phyloP scores from a whole-genome alignment of 176 grass and related monocot species.

The Metroxylon sagu region DNA sequence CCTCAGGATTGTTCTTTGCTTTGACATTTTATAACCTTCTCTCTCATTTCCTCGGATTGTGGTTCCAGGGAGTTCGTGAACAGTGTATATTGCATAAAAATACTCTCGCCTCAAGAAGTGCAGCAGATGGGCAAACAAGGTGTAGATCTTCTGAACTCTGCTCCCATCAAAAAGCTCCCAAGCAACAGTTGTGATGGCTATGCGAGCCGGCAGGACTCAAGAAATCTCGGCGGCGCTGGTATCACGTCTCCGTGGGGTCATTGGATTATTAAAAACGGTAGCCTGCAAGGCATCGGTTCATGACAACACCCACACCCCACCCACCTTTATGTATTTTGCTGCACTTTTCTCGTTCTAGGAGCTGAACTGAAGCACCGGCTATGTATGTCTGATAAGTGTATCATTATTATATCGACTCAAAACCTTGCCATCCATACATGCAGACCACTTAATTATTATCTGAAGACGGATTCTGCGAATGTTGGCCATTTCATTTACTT shows the following conservation, averaged over 20 bases:
- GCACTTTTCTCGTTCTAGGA: constrained; percentile 29
- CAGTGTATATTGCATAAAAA: constrained; percentile 87
- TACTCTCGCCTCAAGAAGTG: constrained; percentile 91
- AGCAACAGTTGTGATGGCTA: constrained; percentile 66
- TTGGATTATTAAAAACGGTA: constrained; percentile 60
- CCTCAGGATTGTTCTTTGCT: neutral
- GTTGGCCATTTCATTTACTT: constrained; percentile 24
- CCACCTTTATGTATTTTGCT: constrained; percentile 5
- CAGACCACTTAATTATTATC: constrained; percentile 17
- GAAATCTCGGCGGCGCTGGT: constrained; percentile 48
- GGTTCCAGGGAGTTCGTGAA: constrained; percentile 85
- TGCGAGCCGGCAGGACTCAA: constrained; percentile 56
- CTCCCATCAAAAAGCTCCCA: constrained; percentile 32
- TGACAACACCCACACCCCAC: neutral
- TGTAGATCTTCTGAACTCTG: constrained; percentile 51
- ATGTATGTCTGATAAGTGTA: constrained; percentile 56
- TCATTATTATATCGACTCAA: constrained; percentile 36
- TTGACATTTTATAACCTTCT: constrained; percentile 2
- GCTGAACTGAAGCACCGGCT: constrained; percentile 38
- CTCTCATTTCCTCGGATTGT: neutral
- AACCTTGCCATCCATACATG: constrained; percentile 24
- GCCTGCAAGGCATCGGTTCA: neutral
- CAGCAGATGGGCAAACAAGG: constrained; percentile 86
- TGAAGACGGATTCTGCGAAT: constrained; percentile 55
- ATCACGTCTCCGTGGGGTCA: constrained; percentile 57